These are phyloP conservation scores for Vitis rupestris DNA, from an alignment of 164 flowering plant species.

Conservation along the genomic window DNA sequence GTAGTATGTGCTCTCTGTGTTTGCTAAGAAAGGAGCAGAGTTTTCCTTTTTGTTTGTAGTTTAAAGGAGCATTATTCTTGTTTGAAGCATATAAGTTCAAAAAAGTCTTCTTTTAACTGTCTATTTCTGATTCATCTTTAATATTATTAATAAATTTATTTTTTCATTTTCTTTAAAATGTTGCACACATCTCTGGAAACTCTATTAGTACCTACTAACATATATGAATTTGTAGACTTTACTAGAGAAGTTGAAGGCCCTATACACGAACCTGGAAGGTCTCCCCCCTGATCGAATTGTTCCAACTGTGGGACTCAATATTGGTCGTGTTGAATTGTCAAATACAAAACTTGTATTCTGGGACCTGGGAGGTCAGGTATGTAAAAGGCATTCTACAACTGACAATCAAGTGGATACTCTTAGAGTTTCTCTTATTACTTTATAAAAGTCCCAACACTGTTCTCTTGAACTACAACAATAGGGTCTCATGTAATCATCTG, in stretches of 20 bases:
- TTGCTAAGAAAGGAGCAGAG: no score
- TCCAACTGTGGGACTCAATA: conserved; percentile 97
- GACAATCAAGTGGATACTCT: not conserved
- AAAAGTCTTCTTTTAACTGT: no score
- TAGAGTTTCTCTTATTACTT: not conserved
- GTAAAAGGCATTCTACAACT: conserved; percentile 1
- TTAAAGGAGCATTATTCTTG: no score
- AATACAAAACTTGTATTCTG: conserved; percentile 90
- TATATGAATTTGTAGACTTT: conserved; percentile 54
- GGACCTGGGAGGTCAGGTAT: conserved; percentile 99
- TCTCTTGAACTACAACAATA: not conserved
- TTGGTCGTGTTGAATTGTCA: conserved; percentile 84
- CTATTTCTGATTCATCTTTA: no score
- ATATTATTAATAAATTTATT: not conserved
- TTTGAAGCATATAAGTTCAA: no score
- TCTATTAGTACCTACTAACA: not conserved
- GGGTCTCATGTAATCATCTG: not conserved
- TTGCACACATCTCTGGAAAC: not conserved
- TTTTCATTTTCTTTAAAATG: not conserved
- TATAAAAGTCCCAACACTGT: not conserved
- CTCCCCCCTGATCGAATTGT: conserved; percentile 95
- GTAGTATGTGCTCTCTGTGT: no score
- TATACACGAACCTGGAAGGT: conserved; percentile 83
- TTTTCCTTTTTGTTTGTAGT: no score
- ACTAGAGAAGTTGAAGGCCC: conserved; percentile 84